Base-by-base conservation (phyloP, 2,329 filamentous ascomycete genomes). In the Apiospora koreana region DNA sequence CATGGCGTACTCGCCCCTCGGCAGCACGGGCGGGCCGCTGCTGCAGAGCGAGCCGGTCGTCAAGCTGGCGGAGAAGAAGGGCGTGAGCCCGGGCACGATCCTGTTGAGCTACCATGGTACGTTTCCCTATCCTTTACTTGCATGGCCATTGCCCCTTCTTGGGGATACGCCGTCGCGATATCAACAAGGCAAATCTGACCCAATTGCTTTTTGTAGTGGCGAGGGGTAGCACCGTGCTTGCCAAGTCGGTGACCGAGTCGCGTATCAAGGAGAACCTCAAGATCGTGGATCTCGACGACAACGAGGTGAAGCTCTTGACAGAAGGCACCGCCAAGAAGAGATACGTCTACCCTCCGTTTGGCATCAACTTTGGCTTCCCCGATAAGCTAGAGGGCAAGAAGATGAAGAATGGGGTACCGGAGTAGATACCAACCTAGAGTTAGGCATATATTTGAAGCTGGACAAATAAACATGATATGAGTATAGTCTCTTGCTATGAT, bases 91-190 rank as follows among this genome's bases (percentile, higher is more conserved):
- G n/a, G 86, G 87, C 0, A 87, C 88, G 0, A 84, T 94, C 2
- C 81, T 94, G 68, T 80, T 95, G 72, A 93, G 91, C 79, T 94
- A 93, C 77, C 91, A 94, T 77, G 83, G 91, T 93, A 82, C 77
- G 88, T 82, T 1, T 10, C 28, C 42, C 21, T 6, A 18, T 14
- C 7, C 69, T 64, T 7, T 43, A 18, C 14, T 2, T 16, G 4
- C 1, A 38, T 43, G 38, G 12, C 31, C 50, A 5, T 66, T 18
- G 6, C 66, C 21, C 10, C 5, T 12, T 10, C 2, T 12, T 7
- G 21, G 8, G n/a, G 9, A 23, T 8, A 8, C 12, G 25, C 3
- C 70, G 45, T 67, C 5, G 46, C 62, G 28, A 7, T 41, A 43
- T 66, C 23, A 69, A 25, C 50, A 10, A 68, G 93, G 31, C 9